phyloP scores from a whole-genome alignment of 2,329 filamentous ascomycete genomes.

The Lasiodiplodia gonubiensis region DNA sequence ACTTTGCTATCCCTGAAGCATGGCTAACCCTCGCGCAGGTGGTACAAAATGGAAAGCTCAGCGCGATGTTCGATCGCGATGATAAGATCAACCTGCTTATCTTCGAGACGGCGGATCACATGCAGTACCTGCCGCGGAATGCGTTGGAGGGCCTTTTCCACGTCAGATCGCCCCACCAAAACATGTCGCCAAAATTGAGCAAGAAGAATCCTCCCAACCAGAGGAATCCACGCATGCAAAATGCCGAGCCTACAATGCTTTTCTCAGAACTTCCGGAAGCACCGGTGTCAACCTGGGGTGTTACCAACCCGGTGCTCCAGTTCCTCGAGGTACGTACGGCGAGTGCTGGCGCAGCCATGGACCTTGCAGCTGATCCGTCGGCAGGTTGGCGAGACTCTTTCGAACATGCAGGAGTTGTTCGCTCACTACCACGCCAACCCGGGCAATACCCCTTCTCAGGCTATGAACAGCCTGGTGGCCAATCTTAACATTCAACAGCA shows the following conservation, averaged over 20 bases:
- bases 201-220: constrained; percentile 63
- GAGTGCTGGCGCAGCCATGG: constrained; percentile 3
- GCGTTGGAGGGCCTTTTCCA: constrained; percentile 55
- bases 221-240: constrained; percentile 52
- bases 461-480: constrained; percentile 60
- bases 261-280: constrained; percentile 53
- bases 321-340: constrained; percentile 63
- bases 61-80: constrained; percentile 77
- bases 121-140: constrained; percentile 81
- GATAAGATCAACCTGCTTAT: constrained; percentile 86
- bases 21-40: constrained; percentile 59
- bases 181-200: constrained; percentile 61
- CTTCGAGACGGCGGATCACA: constrained; percentile 75
- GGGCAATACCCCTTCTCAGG: constrained; percentile 59
- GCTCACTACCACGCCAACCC: constrained; percentile 60
- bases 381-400: constrained; percentile 69
- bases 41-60: constrained; percentile 76
- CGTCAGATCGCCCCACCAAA: constrained; percentile 60
- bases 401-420: constrained; percentile 67
- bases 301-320: constrained; percentile 62
- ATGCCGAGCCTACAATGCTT: constrained; percentile 49
- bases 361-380: constrained; percentile 34
- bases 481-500: constrained; percentile 45
- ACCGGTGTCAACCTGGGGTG: constrained; percentile 58
- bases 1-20: background rate